Base-by-base conservation (phyloP, 2,329 filamentous ascomycete genomes). In the Colletotrichum nymphaeae region DNA sequence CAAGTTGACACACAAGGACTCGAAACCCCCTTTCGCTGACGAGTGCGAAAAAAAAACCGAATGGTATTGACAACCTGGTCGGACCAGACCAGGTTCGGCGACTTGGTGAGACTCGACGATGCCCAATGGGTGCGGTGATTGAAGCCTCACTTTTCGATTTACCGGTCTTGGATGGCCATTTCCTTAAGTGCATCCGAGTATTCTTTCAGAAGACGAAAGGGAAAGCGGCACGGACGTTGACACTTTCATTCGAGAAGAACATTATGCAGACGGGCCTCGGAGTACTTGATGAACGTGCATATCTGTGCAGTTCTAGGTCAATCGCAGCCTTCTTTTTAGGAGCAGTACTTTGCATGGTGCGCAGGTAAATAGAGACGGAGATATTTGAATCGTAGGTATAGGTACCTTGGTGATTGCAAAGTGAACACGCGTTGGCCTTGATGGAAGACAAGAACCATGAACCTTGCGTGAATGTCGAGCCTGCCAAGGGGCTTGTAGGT, bases 91-190 rank as follows among this genome's bases (percentile, higher is more conserved):
- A n/a, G 60, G 59, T 65, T 69, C 70, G 67, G 70, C 66, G 65
- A 32, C 22, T 28, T 30, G 62, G 49, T 67, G 67, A 74, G 68
- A 71, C 70, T 71, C 22, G 59, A 56, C 56, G 67, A 72, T 74
- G 68, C 72, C 72, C 72, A 74, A 74, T 74, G 56, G 32, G 49
- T 59, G 37, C 5, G 6, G 59, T 60, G 53, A 28, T 66, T 42
- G 55, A 69, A 73, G 71, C 67, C 71, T 73, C 60, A 73, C 60
- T 70, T 70, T 69, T 60, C 60, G 64, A 65, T 70, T 60, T 62
- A 28, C 35, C 42, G 19, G 49, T n/a, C n/a, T 32, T 30, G 28
- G 64, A 59, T 46, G 49, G 57, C 53, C 30, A 46, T 42, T 26
- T 59, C 22, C 26, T 19, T 35, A 26, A 16, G 26, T 56, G 52